Base-by-base conservation (phyloP, 768 basidiomycete species). In the Naganishia friedmannii region DNA sequence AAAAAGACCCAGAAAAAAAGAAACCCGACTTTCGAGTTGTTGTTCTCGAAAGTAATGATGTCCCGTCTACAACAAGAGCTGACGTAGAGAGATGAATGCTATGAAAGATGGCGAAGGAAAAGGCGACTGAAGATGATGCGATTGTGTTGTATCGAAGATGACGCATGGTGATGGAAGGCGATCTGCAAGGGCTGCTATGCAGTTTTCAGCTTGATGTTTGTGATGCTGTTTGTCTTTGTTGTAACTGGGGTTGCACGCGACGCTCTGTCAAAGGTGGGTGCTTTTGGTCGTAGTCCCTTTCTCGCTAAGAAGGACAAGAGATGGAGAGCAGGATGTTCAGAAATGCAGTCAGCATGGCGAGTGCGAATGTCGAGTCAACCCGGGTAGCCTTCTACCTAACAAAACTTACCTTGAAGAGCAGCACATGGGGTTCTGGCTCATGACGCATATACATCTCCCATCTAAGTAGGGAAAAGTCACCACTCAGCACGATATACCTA, bases 361-460 rank as follows among this genome's bases (percentile, higher is more conserved):
- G 48, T 51, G 21, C 48, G 26, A 45, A 21, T 7, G n/a, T 51
- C 3, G 12, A 12, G 23, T n/a, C 6, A 8, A 12, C 12, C 6
- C 9, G 39, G 51, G 5, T 54, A 31, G 19, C 23, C 26, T 2
- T n/a, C 1, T 29, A 26, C 21, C 12, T 21, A 42, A 26, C 13
- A 3, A 15, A 12, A 65, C 67, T 65, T 23, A 72, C 71, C 54
- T 72, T 72, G 71, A 72, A 72, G 17, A 72, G 51, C 19, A 72
- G 42, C 12, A 72, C 71, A 31, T 72, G 71, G 5, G 71, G 71
- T 65, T 72, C 71, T 13, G 71, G 71, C 56, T 67, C 71, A 26
- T 72, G 71, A n/a, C 71, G 46, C 67, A 72, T 67, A 53, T 72
- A 72, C 71, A 72, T 72, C 31, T 67, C 55, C 71, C 71, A 72